Evolutionary conservation across 2,329 filamentous ascomycete genomes (phyloP).

Genomic region (Penicillium occitanis): DNA sequence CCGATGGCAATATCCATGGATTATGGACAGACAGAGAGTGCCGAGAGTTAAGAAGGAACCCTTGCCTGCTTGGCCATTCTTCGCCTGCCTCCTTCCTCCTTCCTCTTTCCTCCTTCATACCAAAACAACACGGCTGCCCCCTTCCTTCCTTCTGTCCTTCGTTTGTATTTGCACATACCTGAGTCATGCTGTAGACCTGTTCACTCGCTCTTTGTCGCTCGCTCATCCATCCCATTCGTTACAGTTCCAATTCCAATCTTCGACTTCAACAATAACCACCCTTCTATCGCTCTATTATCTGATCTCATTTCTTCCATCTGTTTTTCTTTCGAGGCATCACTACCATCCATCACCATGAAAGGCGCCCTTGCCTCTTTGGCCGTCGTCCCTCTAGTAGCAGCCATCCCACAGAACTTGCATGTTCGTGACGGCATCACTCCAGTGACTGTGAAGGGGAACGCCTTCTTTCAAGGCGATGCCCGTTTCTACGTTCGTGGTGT

Average conservation of each 20-base stretch:
- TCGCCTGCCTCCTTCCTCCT: conserved; percentile 10
- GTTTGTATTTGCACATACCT: background rate
- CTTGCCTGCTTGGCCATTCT: conserved; percentile 14
- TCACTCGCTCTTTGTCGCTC: background rate
- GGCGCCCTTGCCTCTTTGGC: conserved; percentile 46
- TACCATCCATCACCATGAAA: conserved; percentile 54
- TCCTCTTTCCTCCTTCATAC: conserved; percentile 16
- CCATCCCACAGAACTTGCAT: conserved; percentile 37
- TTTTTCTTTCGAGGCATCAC: background rate
- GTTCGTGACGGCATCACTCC: conserved; percentile 51
- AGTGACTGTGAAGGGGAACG: conserved; percentile 63
- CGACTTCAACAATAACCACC: background rate
- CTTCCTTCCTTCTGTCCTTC: conserved; percentile 7
- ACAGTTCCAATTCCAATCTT: background rate
- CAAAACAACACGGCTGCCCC: conserved; percentile 1
- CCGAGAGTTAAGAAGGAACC: background rate
- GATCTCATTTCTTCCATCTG: background rate
- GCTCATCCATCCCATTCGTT: background rate
- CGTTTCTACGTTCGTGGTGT: conserved; percentile 56
- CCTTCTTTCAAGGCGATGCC: conserved; percentile 63
- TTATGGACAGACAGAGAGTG: background rate
- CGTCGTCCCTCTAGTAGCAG: conserved; percentile 48
- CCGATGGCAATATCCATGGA: background rate
- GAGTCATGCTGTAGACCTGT: background rate
- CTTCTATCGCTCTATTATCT: background rate